Base-by-base conservation (phyloP, 495 filamentous ascomycete genomes). In the Neurospora africana region DNA sequence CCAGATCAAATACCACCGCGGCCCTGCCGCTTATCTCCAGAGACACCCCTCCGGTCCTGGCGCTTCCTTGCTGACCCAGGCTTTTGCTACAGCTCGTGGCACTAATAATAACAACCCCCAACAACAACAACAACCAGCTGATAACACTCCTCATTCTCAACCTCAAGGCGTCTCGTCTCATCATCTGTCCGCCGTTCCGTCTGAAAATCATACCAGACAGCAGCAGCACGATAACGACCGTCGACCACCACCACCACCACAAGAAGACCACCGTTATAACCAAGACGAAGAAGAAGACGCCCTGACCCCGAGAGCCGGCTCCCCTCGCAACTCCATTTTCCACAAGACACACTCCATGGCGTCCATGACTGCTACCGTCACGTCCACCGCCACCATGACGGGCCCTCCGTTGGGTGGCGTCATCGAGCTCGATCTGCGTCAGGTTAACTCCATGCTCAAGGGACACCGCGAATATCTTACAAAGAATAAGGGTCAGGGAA, bases 71-170 rank as follows among this genome's bases (percentile, higher is more conserved):
- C 82, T 86, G 74, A 82, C 83, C 70, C 82, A 85, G 78, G 84
- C 83, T 78, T 80, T 86, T 73, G 84, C 84, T 76, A 84, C 82
- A 79, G 84, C 84, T 74, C 84, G 84, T 77, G 84, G 84, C 75
- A 85, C 75, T 36, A 69, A 75, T 75, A 75, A 75, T 27, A 44
- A 38, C n/a, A 69, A 71, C 27, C 11, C 71, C 61, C 37, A 37
- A 37, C 41, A 21, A n/a, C 44, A 69, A 43, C 74, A 72, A 75
- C 44, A 23, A 53, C 44, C 21, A 53, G 21, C 11, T 58, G 75
- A 71, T 58, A 73, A 70, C 68, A 58, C 71, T n/a, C 61, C 43
- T 72, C 41, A 71, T 23, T 33, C 53, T 41, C 38, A 61, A 53
- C 67, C 44, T 67, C 71, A 77, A 13, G 44, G 37, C 30, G 74